phyloP scores from a whole-genome alignment of 768 basidiomycete species.

The Tricholoma sp. region DNA sequence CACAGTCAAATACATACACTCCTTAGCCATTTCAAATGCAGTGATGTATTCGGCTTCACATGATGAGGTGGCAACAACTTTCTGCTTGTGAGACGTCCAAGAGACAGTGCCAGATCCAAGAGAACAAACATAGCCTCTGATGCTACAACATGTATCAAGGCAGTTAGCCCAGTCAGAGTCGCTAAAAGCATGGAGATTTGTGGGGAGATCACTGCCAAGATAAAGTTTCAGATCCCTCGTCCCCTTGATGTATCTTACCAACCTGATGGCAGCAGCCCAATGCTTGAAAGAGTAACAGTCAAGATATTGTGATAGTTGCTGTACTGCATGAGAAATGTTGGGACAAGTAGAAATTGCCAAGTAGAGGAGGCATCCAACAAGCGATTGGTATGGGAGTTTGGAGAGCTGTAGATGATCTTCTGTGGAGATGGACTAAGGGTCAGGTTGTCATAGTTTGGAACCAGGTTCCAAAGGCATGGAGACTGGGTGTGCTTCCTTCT shows the following conservation, averaged over 20 bases:
- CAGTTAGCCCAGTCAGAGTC: conserved; percentile 20
- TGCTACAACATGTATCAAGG: conserved; percentile 11
- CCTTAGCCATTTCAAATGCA: conserved; percentile 17
- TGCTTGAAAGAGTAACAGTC: not conserved
- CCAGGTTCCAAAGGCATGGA: too few relatives aligned
- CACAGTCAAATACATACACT: conserved; percentile 11
- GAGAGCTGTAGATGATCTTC: too few relatives aligned
- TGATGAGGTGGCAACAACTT: conserved; percentile 12
- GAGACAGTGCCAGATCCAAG: conserved; percentile 15
- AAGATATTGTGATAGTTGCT: conserved; percentile 1
- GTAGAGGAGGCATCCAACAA: not conserved
- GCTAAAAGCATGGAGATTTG: conserved; percentile 13
- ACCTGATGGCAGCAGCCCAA: too few relatives aligned
- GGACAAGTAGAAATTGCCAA: not conserved
- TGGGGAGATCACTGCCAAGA: conserved; percentile 6
- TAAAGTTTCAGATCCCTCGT: conserved; percentile 4
- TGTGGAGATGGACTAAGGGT: too few relatives aligned
- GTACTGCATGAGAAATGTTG: not conserved
- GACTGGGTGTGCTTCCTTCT: too few relatives aligned
- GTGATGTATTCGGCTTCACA: conserved; percentile 37
- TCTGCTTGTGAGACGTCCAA: conserved; percentile 6
- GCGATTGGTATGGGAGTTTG: not conserved
- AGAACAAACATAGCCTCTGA: conserved; percentile 16
- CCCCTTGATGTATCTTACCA: conserved; percentile 7
- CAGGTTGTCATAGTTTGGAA: too few relatives aligned